phyloP scores from a whole-genome alignment of 2,329 filamentous ascomycete species.

The Penicillium sclerotiorum region DNA sequence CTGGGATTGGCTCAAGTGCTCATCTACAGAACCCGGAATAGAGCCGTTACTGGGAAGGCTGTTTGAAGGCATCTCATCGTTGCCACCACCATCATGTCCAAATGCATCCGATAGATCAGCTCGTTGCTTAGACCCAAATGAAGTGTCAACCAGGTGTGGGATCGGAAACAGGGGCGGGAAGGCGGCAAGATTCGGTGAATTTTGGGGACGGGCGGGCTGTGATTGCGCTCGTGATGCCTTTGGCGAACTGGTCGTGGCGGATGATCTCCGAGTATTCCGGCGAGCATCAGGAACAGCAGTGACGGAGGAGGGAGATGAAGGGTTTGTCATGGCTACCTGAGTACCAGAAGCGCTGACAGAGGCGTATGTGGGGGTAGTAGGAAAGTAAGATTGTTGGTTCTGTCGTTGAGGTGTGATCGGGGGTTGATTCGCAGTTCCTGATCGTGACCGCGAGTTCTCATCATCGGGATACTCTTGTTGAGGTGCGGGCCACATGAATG shows the following conservation, averaged over 20 bases:
- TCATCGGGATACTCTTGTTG: slow-evolving; percentile 40
- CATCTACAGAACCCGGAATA: slow-evolving; percentile 38
- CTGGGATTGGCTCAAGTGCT: slow-evolving; percentile 40
- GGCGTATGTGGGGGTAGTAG: slow-evolving; percentile 40
- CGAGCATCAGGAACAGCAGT: slow-evolving; percentile 46
- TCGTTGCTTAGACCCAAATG: slow-evolving; percentile 34
- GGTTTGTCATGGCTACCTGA: slow-evolving; percentile 48
- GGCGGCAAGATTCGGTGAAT: slow-evolving; percentile 35
- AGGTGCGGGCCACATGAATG: slow-evolving; percentile 44
- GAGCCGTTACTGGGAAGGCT: slow-evolving; percentile 38
- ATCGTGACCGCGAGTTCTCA: slow-evolving; percentile 40
- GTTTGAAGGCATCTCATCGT: slow-evolving; percentile 32
- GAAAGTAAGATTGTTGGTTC: slow-evolving; percentile 35
- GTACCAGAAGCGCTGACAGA: slow-evolving; percentile 38
- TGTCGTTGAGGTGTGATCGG: slow-evolving; percentile 36
- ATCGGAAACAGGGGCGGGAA: slow-evolving; percentile 38
- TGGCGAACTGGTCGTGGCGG: slow-evolving; percentile 45
- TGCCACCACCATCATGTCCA: slow-evolving; percentile 36
- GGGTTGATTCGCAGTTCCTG: slow-evolving; percentile 41
- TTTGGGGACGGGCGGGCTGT: slow-evolving; percentile 51
- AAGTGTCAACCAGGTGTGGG: slow-evolving; percentile 31
- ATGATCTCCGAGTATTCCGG: slow-evolving; percentile 49
- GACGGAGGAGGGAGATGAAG: slow-evolving; percentile 48
- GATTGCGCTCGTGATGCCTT: slow-evolving; percentile 51
- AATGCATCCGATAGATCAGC: slow-evolving; percentile 37